A percentile compares a stretch with the other conserved stretches of the same genome.
Evolutionary conservation across 192 early-diverging fungal genomes (phyloP).

Genomic region (Diversispora epigaea): DNA sequence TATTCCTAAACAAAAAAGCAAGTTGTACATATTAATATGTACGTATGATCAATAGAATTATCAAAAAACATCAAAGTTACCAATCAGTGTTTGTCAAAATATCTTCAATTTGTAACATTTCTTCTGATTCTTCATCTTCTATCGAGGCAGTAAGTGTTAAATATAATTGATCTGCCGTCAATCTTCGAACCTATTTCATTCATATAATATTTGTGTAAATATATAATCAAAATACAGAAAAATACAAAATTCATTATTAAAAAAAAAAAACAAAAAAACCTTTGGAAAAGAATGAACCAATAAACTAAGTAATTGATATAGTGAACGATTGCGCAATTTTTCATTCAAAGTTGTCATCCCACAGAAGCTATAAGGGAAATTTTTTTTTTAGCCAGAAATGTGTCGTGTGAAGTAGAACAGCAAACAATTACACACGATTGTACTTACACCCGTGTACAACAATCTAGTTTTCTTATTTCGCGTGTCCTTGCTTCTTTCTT

Average conservation of each 20-base stretch:
- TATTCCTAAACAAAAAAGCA: conserved; percentile 42
- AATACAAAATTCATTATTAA: background rate
- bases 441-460: conserved; percentile 64
- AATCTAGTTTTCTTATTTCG: conserved; percentile 66
- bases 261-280: conserved; percentile 36
- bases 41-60: background rate
- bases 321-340: conserved; percentile 48
- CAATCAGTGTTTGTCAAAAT: conserved; percentile 67
- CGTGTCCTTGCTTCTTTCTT: conserved; percentile 51
- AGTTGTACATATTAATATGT: too few relatives aligned
- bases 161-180: conserved; percentile 73
- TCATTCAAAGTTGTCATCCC: conserved; percentile 45
- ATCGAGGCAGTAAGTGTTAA: conserved; percentile 56
- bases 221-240: background rate
- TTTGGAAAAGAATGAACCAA: conserved; percentile 77
- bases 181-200: conserved; percentile 54
- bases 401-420: background rate
- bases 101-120: conserved; percentile 52
- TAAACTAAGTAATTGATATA: conserved; percentile 62
- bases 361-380: conserved; percentile 45
- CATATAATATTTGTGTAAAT: background rate
- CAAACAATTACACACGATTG: conserved; percentile 1
- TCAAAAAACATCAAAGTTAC: conserved; percentile 38
- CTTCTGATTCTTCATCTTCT: conserved; percentile 48
- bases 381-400: background rate